phyloP scores from a whole-genome alignment of 257 asterid species.

The Petunia secreta region DNA sequence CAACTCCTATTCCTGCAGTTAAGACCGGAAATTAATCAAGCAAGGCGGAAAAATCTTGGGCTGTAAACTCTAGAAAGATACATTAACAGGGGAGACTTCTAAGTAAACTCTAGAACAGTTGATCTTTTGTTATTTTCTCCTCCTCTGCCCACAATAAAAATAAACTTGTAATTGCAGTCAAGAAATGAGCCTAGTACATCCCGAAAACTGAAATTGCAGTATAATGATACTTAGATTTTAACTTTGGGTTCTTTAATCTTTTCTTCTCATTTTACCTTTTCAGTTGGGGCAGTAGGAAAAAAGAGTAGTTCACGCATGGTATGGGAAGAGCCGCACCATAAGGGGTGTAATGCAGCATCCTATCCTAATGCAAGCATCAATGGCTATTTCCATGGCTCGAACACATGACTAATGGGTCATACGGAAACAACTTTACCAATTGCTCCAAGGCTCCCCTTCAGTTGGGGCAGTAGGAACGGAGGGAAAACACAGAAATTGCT shows the following conservation, averaged over 20 bases:
- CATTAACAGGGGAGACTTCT: not conserved
- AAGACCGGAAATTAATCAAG: not conserved
- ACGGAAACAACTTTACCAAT: no score
- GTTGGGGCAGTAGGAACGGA: not conserved
- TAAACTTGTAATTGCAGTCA: not conserved
- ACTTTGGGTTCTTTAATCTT: not conserved
- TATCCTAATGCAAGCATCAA: no score
- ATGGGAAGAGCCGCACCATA: no score
- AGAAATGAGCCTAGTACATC: not conserved
- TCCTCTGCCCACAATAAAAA: not conserved
- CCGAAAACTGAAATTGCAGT: not conserved
- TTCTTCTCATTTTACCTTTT: not conserved
- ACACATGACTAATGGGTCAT: no score
- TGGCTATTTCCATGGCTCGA: no score
- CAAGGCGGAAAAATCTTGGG: not conserved
- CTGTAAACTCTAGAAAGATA: not conserved
- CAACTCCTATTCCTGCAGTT: constrained; percentile 12
- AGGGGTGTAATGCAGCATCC: no score
- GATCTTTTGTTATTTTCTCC: not conserved
- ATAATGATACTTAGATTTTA: not conserved
- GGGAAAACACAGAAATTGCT: not conserved
- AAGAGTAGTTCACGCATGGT: no score
- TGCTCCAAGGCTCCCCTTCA: no score
- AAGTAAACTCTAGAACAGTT: not conserved
- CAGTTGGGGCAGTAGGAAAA: not conserved